Base-by-base conservation (phyloP, 495 filamentous ascomycete species). In the Aspergillus affinis region DNA sequence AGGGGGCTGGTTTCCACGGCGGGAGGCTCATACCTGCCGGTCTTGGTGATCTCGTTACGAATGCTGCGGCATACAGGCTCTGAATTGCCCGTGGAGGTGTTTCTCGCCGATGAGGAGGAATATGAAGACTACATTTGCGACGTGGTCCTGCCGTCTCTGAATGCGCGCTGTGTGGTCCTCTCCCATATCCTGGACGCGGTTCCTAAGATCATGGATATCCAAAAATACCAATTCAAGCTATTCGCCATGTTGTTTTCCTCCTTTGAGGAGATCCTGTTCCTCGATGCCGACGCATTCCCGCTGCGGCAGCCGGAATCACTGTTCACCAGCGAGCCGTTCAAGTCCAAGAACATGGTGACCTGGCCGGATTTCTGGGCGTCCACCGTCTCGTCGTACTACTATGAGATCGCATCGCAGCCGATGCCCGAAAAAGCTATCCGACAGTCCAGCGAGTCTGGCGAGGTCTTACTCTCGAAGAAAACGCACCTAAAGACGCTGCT, bases 301-400 rank as follows among this genome's bases (percentile, higher is more conserved):
- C 59, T 81, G 13, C 56, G 64, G 8, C 71, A 73, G n/a, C 82
- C 82, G 0, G 79, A 81, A 44, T 9, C 45, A 0, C 65, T 84
- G 6, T 83, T 85, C 54, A 60, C 53, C 18, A 63, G 69, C 13
- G 71, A 79, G 50, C 78, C 81, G 2, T 85, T 81, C 67, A 64
- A 63, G 9, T 73, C 69, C 8, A 72, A 65, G 2, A 75, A 78
- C 0, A 71, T 85, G 52, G 70, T 85, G 15, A 76, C 77, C 20
- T 86, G 80, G 80, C 81, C 82, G 0, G 84, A 85, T 58, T 84
- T 82, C 65, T 86, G 81, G 82, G 73, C 73, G 0, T 69, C 76
- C 7, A 77, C 80, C 0, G 65, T 69, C n/a, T 81, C 82, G 0
- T 71, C 72, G 0, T 62, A 69, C 19, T 85, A 78, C 62, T 81